phyloP scores from a whole-genome alignment of 2,329 filamentous ascomycete genomes.

The Sporothrix humicola region DNA sequence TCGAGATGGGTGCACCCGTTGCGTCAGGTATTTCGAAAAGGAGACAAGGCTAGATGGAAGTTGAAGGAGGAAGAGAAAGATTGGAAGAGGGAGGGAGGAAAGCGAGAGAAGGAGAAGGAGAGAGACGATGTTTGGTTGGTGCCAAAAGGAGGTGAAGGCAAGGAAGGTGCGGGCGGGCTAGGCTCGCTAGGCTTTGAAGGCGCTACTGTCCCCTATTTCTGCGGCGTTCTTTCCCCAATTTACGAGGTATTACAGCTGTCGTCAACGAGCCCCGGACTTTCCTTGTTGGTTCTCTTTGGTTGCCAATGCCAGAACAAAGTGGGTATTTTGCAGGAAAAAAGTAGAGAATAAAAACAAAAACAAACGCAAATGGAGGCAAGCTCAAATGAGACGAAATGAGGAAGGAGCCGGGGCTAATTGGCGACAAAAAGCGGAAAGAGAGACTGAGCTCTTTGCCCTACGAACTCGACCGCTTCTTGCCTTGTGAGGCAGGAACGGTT shows the following conservation, averaged over 20 bases:
- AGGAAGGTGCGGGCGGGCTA: background rate
- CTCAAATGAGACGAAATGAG: constrained; percentile 3
- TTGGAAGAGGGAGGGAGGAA: background rate
- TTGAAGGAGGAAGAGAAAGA: constrained; percentile 20
- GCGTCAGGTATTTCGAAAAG: constrained; percentile 4
- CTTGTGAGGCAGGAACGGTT: background rate
- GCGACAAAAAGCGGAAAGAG: constrained; percentile 11
- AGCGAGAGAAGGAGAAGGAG: constrained; percentile 6
- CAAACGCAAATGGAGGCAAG: constrained; percentile 25
- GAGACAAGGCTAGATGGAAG: constrained; percentile 24
- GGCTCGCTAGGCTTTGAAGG: background rate
- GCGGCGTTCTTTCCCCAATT: constrained; percentile 11
- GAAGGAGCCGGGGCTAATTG: background rate
- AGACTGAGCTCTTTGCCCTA: constrained; percentile 8
- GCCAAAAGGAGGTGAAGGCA: constrained; percentile 32
- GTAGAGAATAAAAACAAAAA: constrained; percentile 26
- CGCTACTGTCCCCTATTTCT: constrained; percentile 21
- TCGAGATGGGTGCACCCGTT: constrained; percentile 23
- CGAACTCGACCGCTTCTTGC: background rate
- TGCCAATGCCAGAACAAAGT: constrained; percentile 7
- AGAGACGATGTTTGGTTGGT: background rate
- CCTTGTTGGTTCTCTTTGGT: background rate
- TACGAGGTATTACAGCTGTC: background rate
- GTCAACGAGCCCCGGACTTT: constrained; percentile 34
- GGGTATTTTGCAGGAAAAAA: constrained; percentile 26